These are phyloP conservation scores for Xylaria sp. DNA, from an alignment of 2,329 filamentous ascomycete genomes.

Conservation along the genomic window DNA sequence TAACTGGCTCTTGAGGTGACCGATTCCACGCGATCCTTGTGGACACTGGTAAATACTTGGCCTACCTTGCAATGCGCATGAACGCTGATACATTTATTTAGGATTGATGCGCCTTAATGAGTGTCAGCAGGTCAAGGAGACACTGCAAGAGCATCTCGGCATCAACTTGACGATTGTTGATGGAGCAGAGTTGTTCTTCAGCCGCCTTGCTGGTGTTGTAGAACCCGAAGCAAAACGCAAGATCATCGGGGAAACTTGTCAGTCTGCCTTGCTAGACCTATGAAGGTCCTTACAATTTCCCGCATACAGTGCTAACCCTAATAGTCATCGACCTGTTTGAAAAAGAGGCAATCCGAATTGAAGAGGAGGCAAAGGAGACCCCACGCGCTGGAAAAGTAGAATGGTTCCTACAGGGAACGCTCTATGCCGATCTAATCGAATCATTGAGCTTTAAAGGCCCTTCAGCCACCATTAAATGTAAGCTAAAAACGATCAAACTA, in stretches of 20 bases:
- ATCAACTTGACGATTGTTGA: conserved; percentile 92
- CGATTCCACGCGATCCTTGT: conserved; percentile 85
- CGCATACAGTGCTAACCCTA: conserved; percentile 24
- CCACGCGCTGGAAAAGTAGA: conserved; percentile 75
- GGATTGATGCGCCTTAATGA: conserved; percentile 82
- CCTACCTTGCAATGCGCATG: neutral
- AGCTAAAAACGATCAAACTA: neutral
- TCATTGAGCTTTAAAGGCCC: conserved; percentile 54
- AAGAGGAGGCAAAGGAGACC: conserved; percentile 70
- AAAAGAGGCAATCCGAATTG: conserved; percentile 72
- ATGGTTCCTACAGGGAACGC: conserved; percentile 86
- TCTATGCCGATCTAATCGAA: conserved; percentile 63
- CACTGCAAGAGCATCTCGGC: conserved; percentile 76
- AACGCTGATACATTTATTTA: conserved; percentile 26
- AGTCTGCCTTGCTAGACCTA: conserved; percentile 14
- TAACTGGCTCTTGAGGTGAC: conserved; percentile 48
- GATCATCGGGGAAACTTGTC: conserved; percentile 76
- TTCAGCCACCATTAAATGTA: conserved; percentile 56
- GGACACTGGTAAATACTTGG: conserved; percentile 67
- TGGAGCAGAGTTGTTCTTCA: conserved; percentile 77
- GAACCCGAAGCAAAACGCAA: conserved; percentile 90
- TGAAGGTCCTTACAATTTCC: neutral
- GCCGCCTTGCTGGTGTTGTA: conserved; percentile 72
- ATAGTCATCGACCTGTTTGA: conserved; percentile 83
- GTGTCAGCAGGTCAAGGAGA: conserved; percentile 79